phyloP scores from a whole-genome alignment of 305 asterid genomes.

The Solanum aculeatissimum region DNA sequence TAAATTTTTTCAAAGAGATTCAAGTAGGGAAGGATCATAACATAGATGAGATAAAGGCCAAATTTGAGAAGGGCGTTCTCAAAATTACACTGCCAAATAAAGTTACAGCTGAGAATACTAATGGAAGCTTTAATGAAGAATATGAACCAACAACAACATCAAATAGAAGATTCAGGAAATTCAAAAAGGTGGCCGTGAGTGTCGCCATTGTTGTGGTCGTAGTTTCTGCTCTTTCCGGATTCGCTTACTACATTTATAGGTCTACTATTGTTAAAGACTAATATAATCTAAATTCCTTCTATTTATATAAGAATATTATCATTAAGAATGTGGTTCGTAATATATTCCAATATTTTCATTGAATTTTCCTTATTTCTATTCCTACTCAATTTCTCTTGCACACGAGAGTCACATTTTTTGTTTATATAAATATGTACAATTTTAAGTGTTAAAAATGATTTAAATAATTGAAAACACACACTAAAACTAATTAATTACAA shows the following conservation, averaged over 20 bases:
- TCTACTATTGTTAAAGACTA: background rate
- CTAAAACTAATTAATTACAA: background rate
- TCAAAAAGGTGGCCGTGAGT: background rate
- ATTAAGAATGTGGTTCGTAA: background rate
- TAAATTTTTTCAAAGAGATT: background rate
- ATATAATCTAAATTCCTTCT: background rate
- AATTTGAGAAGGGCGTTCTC: background rate
- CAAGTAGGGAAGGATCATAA: background rate
- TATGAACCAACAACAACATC: background rate
- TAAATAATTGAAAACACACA: background rate
- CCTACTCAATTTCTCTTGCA: background rate
- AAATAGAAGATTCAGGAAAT: background rate
- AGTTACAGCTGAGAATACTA: background rate
- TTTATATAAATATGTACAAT: background rate
- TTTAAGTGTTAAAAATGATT: background rate
- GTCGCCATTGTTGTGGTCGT: background rate
- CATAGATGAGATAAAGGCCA: background rate
- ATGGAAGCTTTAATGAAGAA: background rate
- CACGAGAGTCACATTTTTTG: background rate
- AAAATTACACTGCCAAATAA: background rate
- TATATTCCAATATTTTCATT: background rate
- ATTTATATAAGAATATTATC: background rate
- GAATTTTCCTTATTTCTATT: background rate
- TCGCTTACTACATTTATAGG: background rate
- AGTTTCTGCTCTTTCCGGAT: background rate